A percentile compares a stretch with the other conserved stretches of the same genome.
Evolutionary conservation across 352 stramenopile species (phyloP).

Genomic region (Phytophthora pini): DNA sequence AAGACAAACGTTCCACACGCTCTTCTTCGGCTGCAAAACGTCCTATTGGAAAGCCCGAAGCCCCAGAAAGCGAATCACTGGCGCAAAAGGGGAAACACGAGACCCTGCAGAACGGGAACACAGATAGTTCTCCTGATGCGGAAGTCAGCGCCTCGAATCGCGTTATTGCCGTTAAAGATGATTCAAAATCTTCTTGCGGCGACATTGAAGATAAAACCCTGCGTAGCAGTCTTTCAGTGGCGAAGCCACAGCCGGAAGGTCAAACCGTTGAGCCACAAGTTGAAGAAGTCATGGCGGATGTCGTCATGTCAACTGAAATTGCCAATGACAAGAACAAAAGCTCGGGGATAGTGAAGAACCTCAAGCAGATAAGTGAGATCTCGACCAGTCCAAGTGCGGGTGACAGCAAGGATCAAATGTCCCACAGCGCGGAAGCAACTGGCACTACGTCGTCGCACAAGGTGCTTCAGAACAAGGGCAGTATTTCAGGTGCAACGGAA

Average conservation of each 20-base stretch:
- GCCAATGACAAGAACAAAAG: slow-evolving; percentile 6
- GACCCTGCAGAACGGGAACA: slow-evolving; percentile 1
- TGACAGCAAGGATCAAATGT: background rate
- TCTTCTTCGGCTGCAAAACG: slow-evolving; percentile 17
- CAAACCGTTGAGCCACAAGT: slow-evolving; percentile 12
- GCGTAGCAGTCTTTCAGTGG: background rate
- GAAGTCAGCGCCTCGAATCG: background rate
- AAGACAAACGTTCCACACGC: slow-evolving; percentile 17
- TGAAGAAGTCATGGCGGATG: slow-evolving; percentile 13
- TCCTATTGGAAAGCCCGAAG: slow-evolving; percentile 25
- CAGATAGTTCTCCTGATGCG: background rate
- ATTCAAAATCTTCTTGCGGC: background rate
- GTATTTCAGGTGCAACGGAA: background rate
- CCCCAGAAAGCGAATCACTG: background rate
- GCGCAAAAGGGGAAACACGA: background rate
- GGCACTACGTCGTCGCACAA: background rate
- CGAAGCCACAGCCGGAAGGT: background rate
- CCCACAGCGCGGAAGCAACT: background rate
- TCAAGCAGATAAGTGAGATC: slow-evolving; percentile 18
- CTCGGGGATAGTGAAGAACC: background rate
- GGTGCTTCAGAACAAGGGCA: background rate
- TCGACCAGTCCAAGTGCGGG: slow-evolving; percentile 6
- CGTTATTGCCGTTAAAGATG: background rate
- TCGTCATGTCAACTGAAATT: slow-evolving; percentile 14
- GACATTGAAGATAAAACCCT: background rate